Percentiles rank a stretch among this genome's conserved stretches.
Conservation (phyloP, 208 protist genomes). For the Wallacemonas sp. region DNA sequence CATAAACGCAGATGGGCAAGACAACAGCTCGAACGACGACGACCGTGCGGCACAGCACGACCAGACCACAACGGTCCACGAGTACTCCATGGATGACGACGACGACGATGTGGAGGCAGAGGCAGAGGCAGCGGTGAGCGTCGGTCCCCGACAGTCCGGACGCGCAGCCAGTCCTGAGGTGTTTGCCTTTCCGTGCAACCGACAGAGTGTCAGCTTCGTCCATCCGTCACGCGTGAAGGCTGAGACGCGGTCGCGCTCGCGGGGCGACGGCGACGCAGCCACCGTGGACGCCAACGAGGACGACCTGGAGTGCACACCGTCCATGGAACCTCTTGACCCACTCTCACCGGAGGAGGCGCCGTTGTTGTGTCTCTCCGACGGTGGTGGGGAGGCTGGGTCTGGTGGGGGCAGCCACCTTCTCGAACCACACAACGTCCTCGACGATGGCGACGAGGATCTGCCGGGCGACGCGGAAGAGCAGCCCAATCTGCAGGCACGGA, state of each 20-base stretch:
- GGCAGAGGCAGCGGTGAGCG: not conserved
- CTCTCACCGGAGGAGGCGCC: not conserved
- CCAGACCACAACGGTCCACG: not conserved
- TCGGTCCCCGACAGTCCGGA: not conserved
- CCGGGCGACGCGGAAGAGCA: not conserved
- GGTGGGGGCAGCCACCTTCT: too few relatives aligned
- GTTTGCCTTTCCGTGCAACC: not conserved
- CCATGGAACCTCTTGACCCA: not conserved
- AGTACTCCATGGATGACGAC: not conserved
- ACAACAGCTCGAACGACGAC: not conserved
- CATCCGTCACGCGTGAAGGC: not conserved
- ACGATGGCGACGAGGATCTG: not conserved
- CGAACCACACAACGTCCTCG: too few relatives aligned
- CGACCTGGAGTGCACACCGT: not conserved
- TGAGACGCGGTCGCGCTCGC: too few relatives aligned
- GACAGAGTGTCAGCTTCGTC: conserved; percentile 4
- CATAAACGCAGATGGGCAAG: not conserved
- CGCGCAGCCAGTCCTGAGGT: conserved; percentile 3
- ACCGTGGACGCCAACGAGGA: not conserved
- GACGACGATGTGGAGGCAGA: not conserved
- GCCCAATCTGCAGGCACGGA: not conserved
- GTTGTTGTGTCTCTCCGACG: not conserved
- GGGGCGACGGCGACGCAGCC: too few relatives aligned
- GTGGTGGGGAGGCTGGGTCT: too few relatives aligned
- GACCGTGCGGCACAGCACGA: not conserved